Evolutionary conservation across 768 basidiomycete species (phyloP), one percentile per base, ranked within the genome.

Genomic region (Mrakia hoshinonis): DNA sequence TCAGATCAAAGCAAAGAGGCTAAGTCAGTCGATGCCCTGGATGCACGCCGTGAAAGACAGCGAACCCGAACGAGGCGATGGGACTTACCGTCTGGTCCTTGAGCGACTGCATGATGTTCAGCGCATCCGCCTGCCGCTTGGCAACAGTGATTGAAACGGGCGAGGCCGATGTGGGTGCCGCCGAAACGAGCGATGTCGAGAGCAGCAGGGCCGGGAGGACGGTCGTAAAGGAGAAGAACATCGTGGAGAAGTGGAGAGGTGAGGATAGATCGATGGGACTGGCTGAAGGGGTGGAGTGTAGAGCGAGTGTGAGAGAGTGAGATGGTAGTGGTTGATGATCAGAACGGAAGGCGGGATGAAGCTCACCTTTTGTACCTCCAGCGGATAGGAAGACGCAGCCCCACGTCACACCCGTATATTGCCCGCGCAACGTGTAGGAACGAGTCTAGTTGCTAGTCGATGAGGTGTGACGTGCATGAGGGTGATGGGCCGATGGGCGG

Each of bases 141-240:
- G 51, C n/a, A 29, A 54, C 52, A 54, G 52, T 12, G 7, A 3
- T 9, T 7, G 52, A 22, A 51, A 24, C 15, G 15, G 49, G 49
- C 24, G 36, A 54, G 22, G 48, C 64, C 3, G 20, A 11, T n/a
- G n/a, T n/a, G n/a, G n/a, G n/a, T n/a, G n/a, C n/a, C n/a, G n/a
- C n/a, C 0, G 70, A 66, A 9, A 58, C 43, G 51, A 60, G 47
- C 38, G 43, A 4, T 22, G 15, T 36, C 29, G 48, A 48, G 47
- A 31, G 24, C 26, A 46, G 22, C 26, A 66, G 26, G 29, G 26
- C 39, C 15, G 64, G 13, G 24, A 48, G 11, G 64, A 66, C 20
- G 47, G 64, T 66, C 22, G 64, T 10, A 31, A 49, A 66, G 4
- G 67, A 63, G 43, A 67, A 52, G 47, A 66, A 18, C 48, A 36